Percentiles rank a stretch among this genome's conserved stretches.
Conservation (phyloP, 2,329 filamentous ascomycete genomes). For the Colletotrichum lini region DNA sequence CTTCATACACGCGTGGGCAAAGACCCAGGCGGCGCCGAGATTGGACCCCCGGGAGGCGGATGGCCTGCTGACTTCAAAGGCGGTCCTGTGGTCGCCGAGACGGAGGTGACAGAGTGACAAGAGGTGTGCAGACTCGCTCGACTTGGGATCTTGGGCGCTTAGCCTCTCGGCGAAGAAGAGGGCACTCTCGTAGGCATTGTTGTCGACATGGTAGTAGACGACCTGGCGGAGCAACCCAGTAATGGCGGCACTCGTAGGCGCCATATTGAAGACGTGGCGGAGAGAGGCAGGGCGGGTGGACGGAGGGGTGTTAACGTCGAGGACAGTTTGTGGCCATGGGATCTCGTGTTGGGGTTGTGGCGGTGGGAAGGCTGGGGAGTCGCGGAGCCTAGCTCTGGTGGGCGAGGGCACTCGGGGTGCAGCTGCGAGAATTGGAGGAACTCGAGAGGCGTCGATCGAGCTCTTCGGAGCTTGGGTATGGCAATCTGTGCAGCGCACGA, state of each 20-base stretch:
- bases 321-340: conserved; percentile 37
- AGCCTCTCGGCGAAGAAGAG: conserved; percentile 94
- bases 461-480: conserved; percentile 36
- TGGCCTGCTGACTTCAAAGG: conserved; percentile 85
- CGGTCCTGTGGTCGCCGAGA: conserved; percentile 85
- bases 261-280: conserved; percentile 57
- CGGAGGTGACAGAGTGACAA: conserved; percentile 88
- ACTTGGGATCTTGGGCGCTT: conserved; percentile 85
- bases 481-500: conserved; percentile 29
- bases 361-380: conserved; percentile 21
- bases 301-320: conserved; percentile 39
- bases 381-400: conserved; percentile 14
- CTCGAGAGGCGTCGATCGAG: conserved; percentile 20
- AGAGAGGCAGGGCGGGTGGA: conserved; percentile 21
- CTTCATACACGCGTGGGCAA: conserved; percentile 88
- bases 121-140: conserved; percentile 85
- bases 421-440: conserved; percentile 3
- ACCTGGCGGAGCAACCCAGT: conserved; percentile 70
- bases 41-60: conserved; percentile 80
- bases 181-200: conserved; percentile 89
- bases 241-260: conserved; percentile 65
- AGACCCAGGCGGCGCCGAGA: conserved; percentile 90
- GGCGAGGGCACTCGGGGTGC: conserved; percentile 22
- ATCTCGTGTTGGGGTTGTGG: conserved; percentile 20
- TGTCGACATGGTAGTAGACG: conserved; percentile 84